Base-by-base conservation (phyloP, 305 asterid species). In the Rubia tinctorum region DNA sequence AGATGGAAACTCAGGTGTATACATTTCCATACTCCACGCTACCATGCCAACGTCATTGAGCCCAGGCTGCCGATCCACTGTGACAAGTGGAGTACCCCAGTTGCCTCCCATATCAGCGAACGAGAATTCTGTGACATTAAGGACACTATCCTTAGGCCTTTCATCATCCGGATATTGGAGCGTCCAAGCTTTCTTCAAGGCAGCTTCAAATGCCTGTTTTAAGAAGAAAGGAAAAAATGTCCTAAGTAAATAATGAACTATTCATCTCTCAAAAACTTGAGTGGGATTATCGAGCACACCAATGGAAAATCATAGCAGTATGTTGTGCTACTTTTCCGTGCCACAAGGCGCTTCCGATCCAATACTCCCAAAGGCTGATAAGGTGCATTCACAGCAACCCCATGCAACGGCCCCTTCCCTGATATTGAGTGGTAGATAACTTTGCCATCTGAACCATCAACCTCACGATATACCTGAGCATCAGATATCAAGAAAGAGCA, bases 301-400 rank as follows among this genome's bases (percentile, higher is more conserved):
- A 95, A 90, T 2, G 99, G 97, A 78, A 95, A 95, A 76, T 95
- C 99, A 40, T 95, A 95, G 96, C 99, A 95, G 74, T 95, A 95
- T 53, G 96, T 89, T 20, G 99, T 91, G 92, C 72, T 87, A 88
- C 87, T 92, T 87, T 85, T 95, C 79, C 97, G 81, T 59, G 99
- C 99, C 77, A 90, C 49, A 68, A 91, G 96, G 49, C 99, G 99
- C 75, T 89, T 95, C 82, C 87, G 88, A 78, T 91, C 99, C 79
- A 95, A 91, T 77, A 84, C 82, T 74, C 90, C 96, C 76, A 95
- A 74, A 78, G 98, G 92, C 61, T 80, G 91, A 76, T 92, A 91
- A 17, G 79, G 87, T 78, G 93, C 89, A 74, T 85, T 88, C 76
- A 91, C 96, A 12, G 96, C 93, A 66, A 82, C 77, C 51, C 93